Conservation (phyloP, 306 rosid genomes). For the Fragaria iinumae region DNA sequence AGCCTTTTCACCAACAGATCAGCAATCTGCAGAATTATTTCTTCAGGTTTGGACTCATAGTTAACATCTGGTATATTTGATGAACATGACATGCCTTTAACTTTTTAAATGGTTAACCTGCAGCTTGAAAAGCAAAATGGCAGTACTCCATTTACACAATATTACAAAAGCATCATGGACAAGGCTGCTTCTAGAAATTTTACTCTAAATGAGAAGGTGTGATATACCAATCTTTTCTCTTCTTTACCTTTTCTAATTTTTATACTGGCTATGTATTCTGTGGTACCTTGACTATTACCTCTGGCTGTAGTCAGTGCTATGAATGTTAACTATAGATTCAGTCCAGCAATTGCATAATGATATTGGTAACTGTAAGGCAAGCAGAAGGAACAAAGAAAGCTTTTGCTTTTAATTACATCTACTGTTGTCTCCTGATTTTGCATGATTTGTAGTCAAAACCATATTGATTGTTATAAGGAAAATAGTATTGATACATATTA, state of each 20-base stretch:
- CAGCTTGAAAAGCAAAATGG: constrained; percentile 67
- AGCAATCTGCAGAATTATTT: constrained; percentile 64
- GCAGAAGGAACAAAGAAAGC: not conserved
- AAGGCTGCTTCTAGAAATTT: constrained; percentile 69
- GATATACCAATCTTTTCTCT: constrained; percentile 19
- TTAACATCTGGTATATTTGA: not conserved
- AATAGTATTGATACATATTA: not conserved
- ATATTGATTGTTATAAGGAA: not conserved
- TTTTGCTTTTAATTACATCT: not conserved
- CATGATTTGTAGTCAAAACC: not conserved
- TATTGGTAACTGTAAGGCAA: not conserved
- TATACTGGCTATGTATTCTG: not conserved
- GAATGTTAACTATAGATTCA: not conserved
- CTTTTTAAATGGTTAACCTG: constrained; percentile 19
- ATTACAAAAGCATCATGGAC: constrained; percentile 72
- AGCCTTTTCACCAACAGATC: constrained; percentile 83
- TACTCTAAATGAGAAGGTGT: constrained; percentile 58
- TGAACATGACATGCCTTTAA: not conserved
- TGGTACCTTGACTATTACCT: not conserved
- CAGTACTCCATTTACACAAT: constrained; percentile 56
- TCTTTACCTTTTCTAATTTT: not conserved
- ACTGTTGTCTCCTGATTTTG: not conserved
- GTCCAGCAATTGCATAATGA: constrained; percentile 3
- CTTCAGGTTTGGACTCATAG: constrained; percentile 61
- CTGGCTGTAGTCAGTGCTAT: not conserved